Percentiles rank a stretch among this genome's conserved stretches.
These are phyloP conservation scores for Cairneyella variabilis DNA, from an alignment of 495 filamentous ascomycete genomes.

Conservation along the genomic window DNA sequence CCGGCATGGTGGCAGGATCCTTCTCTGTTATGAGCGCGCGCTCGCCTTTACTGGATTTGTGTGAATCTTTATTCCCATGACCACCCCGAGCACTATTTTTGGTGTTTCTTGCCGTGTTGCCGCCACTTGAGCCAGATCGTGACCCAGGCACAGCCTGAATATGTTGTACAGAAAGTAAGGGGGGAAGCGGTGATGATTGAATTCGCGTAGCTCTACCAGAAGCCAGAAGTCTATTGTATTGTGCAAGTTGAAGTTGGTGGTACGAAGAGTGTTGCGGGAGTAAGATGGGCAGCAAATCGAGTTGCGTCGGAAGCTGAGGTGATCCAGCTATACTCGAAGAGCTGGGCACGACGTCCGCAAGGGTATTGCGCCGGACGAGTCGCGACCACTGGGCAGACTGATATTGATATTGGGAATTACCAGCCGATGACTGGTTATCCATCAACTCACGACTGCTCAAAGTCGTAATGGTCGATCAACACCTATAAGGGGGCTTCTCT, in stretches of 20 bases:
- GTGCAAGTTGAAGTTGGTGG: slow-evolving; percentile 48
- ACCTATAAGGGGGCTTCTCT: neutral
- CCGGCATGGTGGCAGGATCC: slow-evolving; percentile 45
- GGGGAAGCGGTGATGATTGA: slow-evolving; percentile 42
- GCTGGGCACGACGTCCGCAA: slow-evolving; percentile 12
- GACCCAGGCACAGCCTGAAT: slow-evolving; percentile 44
- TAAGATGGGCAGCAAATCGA: slow-evolving; percentile 44
- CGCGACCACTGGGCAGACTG: slow-evolving; percentile 27
- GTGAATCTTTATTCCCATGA: slow-evolving; percentile 54
- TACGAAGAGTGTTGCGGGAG: slow-evolving; percentile 46
- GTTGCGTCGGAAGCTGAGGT: slow-evolving; percentile 32
- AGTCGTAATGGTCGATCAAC: slow-evolving; percentile 15
- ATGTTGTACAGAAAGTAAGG: slow-evolving; percentile 41
- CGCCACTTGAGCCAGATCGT: slow-evolving; percentile 42
- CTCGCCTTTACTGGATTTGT: slow-evolving; percentile 46
- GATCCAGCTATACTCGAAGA: slow-evolving; percentile 19
- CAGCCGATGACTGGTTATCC: slow-evolving; percentile 26
- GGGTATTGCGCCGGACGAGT: slow-evolving; percentile 26
- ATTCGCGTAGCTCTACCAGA: slow-evolving; percentile 35
- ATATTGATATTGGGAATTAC: slow-evolving; percentile 30
- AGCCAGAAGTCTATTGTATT: slow-evolving; percentile 52
- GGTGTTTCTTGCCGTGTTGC: slow-evolving; percentile 41
- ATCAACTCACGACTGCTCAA: slow-evolving; percentile 23
- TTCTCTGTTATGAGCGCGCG: slow-evolving; percentile 52
- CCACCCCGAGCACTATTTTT: slow-evolving; percentile 41